phyloP scores from a whole-genome alignment of 371 early-diverging fungal genomes.

The Chytridium lagenaria region DNA sequence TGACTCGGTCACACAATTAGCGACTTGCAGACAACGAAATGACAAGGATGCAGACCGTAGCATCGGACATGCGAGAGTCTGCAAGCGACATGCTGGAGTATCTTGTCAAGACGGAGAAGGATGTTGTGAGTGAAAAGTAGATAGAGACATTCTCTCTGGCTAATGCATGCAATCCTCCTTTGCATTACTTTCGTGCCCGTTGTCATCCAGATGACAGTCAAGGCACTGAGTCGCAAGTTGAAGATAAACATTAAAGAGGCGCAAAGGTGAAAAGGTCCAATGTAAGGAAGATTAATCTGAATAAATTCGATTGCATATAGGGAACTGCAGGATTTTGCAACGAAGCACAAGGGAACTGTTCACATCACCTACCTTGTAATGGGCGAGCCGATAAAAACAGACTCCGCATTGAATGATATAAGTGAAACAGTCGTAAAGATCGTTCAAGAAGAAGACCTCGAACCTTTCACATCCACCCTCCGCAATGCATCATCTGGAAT shows the following conservation, averaged over 20 bases:
- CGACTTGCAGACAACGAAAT: too few relatives aligned
- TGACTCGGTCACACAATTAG: not conserved
- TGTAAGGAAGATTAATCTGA: not conserved
- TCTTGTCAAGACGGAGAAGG: not conserved
- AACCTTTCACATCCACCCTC: not conserved
- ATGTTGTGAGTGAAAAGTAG: not conserved
- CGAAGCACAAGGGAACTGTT: not conserved
- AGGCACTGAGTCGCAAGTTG: not conserved
- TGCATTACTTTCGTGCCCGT: too few relatives aligned
- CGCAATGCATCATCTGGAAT: constrained; percentile 8
- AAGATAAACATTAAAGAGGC: not conserved
- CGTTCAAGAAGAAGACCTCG: constrained; percentile 24
- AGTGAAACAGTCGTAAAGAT: constrained; percentile 13
- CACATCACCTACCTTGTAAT: constrained; percentile 19
- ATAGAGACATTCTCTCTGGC: not conserved
- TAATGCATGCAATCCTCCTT: too few relatives aligned
- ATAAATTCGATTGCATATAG: not conserved
- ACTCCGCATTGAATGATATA: not conserved
- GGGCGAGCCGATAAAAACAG: not conserved
- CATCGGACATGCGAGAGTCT: constrained; percentile 10
- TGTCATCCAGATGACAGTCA: not conserved
- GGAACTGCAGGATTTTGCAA: constrained; percentile 4
- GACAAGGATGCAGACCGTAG: not conserved
- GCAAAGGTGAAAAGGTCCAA: not conserved
- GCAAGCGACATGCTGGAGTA: not conserved